Evolutionary conservation across 192 early-diverging fungal species (phyloP), one percentile per base, ranked within the genome.

Genomic region (Phlyctochytrium bullatum): DNA sequence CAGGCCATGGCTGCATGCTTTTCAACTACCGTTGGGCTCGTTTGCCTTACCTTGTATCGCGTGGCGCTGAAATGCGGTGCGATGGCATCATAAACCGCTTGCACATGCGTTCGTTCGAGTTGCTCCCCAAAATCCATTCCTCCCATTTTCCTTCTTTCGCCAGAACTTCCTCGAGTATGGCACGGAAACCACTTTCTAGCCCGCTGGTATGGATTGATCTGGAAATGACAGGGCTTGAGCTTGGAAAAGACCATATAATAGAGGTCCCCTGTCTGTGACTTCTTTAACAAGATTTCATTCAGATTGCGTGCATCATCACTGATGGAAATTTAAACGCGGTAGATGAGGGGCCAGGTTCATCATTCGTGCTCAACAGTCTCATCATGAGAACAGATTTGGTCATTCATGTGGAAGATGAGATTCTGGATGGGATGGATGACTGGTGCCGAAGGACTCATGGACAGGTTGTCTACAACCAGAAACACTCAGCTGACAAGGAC

Each of bases 1-100:
- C 94, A 0, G 96, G 96, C 96, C 96, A 98, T 34, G 96, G 91
- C 88, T 69, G 25, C 6, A n/a, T 51, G 16, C n/a, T 4, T 57
- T 12, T 28, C 88, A 69, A 27, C 61, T 16, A 56, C 12, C 28
- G 3, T 61, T 57, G 14, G 24, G 23, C 59, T 25, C 34, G 17
- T 30, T 16, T 34, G 81, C 73, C 25, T 24, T 54, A 69, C 68
- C 52, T 98, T 98, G 85, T 96, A 97, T 30, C 96, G 87, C 1
- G 96, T 98, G 66, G 88, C 87, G 70, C 90, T 92, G 68, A 98
- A 98, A 74, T 98, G 96, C 24, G 79, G 66, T 0, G 96, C 96
- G 63, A 98, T 98, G 14, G 82, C 76, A 72, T 98, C 82, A 75
- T 98, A 98, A 0, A 98, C 96, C 20, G 80, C 69, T 73, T 97